Percentiles rank a stretch among this genome's conserved stretches.
phyloP scores from a whole-genome alignment of 2,329 filamentous ascomycete genomes.

The Podosphaera aphanis region DNA sequence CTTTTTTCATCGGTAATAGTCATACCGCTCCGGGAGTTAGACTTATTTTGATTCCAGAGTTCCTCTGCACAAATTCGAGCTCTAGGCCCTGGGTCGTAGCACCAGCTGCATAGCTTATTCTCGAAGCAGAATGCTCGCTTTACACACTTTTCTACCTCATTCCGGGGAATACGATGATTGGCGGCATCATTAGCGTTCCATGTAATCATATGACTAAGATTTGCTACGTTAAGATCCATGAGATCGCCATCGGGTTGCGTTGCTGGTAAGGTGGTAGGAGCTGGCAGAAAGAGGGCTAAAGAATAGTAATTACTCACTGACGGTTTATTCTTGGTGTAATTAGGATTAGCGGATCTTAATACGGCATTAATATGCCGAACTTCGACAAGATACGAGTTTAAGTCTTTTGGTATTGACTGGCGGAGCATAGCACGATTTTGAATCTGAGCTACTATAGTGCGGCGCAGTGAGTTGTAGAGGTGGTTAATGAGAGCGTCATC shows the following conservation, averaged over 20 bases:
- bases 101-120: not conserved
- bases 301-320: no score
- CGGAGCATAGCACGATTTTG: no score
- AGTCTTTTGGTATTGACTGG: no score
- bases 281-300: no score
- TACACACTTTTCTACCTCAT: not conserved
- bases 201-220: not conserved
- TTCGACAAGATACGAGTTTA: no score
- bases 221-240: not conserved
- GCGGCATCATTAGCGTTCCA: not conserved
- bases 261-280: no score
- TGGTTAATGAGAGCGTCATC: no score
- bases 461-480: no score
- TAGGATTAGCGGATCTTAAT: no score
- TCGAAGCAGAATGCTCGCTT: not conserved
- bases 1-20: not conserved
- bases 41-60: not conserved
- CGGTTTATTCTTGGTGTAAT: no score
- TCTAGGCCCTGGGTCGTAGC: not conserved
- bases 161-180: not conserved
- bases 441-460: no score
- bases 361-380: no score
- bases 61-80: not conserved
- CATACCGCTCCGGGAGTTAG: not conserved
- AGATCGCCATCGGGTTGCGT: not conserved